Base-by-base conservation (phyloP, 2,329 filamentous ascomycete species). In the Passalora sequoiae region DNA sequence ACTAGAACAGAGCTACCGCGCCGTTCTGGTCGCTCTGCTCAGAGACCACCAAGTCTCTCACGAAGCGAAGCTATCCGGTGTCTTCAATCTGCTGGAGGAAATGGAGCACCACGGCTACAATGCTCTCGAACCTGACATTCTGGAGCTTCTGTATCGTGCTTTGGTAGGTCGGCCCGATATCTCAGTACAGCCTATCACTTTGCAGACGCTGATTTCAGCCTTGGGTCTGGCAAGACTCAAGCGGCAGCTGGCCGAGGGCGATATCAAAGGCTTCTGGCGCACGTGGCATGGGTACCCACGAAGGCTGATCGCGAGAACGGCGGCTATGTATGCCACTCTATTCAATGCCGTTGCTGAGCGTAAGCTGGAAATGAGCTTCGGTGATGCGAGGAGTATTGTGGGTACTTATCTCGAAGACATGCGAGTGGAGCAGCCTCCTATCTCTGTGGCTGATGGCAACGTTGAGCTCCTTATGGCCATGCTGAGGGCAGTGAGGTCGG, bases 401-500 rank as follows among this genome's bases (percentile, higher is more conserved):
- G 28, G 29, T 3, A 27, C 27, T 9, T 20, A 24, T 10, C 27
- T 45, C 16, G n/a, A 28, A 6, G 27, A 40, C 8, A 42, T 46
- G 43, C 32, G 27, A 22, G 30, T 22, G 7, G 43, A 46, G 32
- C 21, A 37, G 31, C 32, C 32, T 13, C 22, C 19, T 4, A 17
- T 42, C 9, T 10, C 15, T 7, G 25, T 29, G 13, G 43, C 32
- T 12, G 19, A 31, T 6, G 28, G 27, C 15, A 28, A 17, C 7
- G 28, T 46, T 17, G 38, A 46, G n/a, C 32, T 41, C 7, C 32
- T 32, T 9, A 42, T 46, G 38, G 35, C 38, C n/a, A 12, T 46
- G n/a, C 31, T 46, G 28, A 41, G 28, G 27, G 38, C 43, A 5
- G 17, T 46, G 3, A 33, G 31, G 13, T 29, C 17, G 25, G 32